These are phyloP conservation scores for Clavaria fumosa DNA, from an alignment of 768 basidiomycete genomes.

Conservation along the genomic window DNA sequence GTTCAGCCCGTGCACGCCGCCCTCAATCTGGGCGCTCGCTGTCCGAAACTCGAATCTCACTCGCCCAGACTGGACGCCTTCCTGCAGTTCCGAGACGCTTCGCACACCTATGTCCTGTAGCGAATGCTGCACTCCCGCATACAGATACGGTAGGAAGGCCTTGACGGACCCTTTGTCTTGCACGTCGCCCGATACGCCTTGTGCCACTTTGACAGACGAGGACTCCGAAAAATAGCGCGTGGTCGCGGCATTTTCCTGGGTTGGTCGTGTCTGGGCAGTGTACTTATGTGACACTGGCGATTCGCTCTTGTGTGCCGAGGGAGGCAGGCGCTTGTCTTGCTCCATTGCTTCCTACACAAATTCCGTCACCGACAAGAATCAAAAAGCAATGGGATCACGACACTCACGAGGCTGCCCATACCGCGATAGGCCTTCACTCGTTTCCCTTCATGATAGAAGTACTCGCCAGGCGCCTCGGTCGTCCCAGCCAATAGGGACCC, in stretches of 20 bases:
- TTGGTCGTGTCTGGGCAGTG: constrained; percentile 13
- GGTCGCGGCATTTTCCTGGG: constrained; percentile 24
- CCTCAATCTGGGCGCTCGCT: constrained; percentile 89
- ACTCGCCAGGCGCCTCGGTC: constrained; percentile 94
- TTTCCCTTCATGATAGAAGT: constrained; percentile 98
- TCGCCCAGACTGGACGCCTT: constrained; percentile 43
- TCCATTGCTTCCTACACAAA: neutral
- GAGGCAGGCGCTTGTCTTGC: neutral
- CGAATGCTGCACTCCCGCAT: neutral
- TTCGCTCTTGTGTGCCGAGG: constrained; percentile 27
- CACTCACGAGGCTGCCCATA: neutral
- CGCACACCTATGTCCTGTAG: neutral
- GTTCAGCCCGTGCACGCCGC: constrained; percentile 89
- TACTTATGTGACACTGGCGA: constrained; percentile 33
- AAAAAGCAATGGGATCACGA: constrained; percentile 18
- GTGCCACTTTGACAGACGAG: neutral
- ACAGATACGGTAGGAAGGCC: constrained; percentile 70
- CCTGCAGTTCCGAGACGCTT: constrained; percentile 44
- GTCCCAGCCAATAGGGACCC: constrained; percentile 92
- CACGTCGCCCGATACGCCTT: neutral
- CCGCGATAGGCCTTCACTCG: constrained; percentile 90
- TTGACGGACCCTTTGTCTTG: constrained; percentile 70
- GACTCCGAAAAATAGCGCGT: neutral
- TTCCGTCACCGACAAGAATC: neutral
- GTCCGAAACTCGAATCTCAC: constrained; percentile 90